These are phyloP conservation scores for Calocybe cyanea DNA, from an alignment of 768 basidiomycete genomes.

Conservation along the genomic window DNA sequence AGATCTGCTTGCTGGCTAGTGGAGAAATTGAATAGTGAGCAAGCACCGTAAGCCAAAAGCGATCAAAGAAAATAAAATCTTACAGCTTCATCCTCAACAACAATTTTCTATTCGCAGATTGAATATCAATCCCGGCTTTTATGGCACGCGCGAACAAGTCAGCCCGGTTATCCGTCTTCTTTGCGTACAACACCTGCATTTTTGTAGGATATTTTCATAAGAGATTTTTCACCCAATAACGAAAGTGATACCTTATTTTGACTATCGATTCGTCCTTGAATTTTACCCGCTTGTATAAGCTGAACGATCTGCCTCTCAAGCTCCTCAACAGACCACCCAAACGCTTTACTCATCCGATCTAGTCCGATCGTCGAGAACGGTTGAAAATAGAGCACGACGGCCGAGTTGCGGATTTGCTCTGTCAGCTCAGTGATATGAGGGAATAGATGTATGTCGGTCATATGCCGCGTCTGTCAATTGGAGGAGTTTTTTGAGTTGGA, in stretches of 20 bases:
- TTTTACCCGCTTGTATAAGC: constrained; percentile 73
- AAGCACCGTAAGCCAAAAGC: background rate
- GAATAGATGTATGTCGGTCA: constrained; percentile 73
- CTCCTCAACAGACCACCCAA: constrained; percentile 74
- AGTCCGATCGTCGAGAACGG: constrained; percentile 86
- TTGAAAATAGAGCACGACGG: constrained; percentile 84
- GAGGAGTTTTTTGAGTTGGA: too few species aligned
- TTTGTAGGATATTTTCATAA: background rate
- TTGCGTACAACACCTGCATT: constrained; percentile 70
- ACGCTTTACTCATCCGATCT: constrained; percentile 80
- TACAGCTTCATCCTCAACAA: constrained; percentile 82
- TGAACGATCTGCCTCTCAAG: constrained; percentile 71
- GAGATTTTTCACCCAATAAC: constrained; percentile 5
- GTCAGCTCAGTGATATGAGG: constrained; percentile 64
- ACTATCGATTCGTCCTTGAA: constrained; percentile 83
- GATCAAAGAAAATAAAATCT: constrained; percentile 5
- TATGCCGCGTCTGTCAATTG: constrained; percentile 73
- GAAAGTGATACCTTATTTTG: constrained; percentile 66
- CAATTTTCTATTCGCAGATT: constrained; percentile 70
- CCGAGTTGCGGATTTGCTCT: constrained; percentile 68
- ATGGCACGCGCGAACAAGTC: constrained; percentile 76
- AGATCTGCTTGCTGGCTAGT: constrained; percentile 78
- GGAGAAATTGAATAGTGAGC: background rate
- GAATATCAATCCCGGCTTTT: constrained; percentile 67
- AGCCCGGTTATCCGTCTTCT: constrained; percentile 73